phyloP scores from a whole-genome alignment of 1,139 yeast genomes.

The Meyerozyma elateridarum region DNA sequence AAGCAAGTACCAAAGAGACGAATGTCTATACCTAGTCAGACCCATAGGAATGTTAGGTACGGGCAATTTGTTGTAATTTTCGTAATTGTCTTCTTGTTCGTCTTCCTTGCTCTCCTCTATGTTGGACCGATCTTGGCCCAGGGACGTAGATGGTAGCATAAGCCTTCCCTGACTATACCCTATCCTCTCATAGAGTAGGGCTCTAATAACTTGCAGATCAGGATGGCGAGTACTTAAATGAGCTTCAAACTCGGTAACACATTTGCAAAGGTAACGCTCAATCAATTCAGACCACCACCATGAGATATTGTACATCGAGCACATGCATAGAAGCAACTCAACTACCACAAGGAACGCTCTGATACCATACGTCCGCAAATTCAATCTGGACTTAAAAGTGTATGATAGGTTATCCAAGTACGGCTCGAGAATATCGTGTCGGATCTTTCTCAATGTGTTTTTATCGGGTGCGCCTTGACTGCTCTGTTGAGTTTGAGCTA shows the following conservation, averaged over 20 bases:
- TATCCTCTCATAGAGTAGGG: constrained; percentile 35
- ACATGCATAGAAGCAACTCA: constrained; percentile 52
- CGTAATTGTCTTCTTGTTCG: constrained; percentile 19
- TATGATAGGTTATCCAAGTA: constrained; percentile 57
- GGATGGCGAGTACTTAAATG: constrained; percentile 30
- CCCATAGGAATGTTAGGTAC: constrained; percentile 41
- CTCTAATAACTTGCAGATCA: constrained; percentile 38
- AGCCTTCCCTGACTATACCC: constrained; percentile 35
- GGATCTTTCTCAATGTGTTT: constrained; percentile 55
- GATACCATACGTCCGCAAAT: constrained; percentile 57
- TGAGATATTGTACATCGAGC: constrained; percentile 32
- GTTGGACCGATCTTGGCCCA: too few species aligned
- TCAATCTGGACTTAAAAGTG: constrained; percentile 54
- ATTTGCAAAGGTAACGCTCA: constrained; percentile 40
- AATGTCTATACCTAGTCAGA: constrained; percentile 61
- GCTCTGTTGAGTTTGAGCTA: constrained; percentile 53
- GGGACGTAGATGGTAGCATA: constrained; percentile 9
- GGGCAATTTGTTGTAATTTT: constrained; percentile 35
- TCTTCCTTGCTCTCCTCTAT: constrained; percentile 8
- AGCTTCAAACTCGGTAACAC: constrained; percentile 34
- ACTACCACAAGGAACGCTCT: constrained; percentile 39
- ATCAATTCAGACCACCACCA: constrained; percentile 49
- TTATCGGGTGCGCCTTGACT: constrained; percentile 27
- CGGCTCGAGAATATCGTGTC: constrained; percentile 61
- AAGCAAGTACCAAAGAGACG: constrained; percentile 73